These are phyloP conservation scores for Fusarium secorum DNA, from an alignment of 2,329 filamentous ascomycete genomes.

Conservation along the genomic window DNA sequence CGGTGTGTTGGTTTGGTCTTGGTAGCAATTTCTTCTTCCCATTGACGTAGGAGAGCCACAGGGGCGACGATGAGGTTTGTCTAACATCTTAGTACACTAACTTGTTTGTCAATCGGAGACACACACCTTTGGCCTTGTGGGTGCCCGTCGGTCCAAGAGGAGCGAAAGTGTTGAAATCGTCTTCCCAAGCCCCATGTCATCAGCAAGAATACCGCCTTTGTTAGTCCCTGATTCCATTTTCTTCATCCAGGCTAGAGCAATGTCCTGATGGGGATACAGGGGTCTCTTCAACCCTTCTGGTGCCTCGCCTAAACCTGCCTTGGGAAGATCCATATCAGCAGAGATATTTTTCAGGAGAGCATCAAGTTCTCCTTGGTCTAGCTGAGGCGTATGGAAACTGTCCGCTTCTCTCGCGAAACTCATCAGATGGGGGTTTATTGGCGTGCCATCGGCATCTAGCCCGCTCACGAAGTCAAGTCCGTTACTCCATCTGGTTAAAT, in stretches of 20 bases:
- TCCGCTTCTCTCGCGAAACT: constrained; percentile 45
- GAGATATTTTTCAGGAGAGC: constrained; percentile 75
- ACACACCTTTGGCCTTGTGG: constrained; percentile 49
- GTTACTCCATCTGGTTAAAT: constrained; percentile 51
- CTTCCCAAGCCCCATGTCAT: constrained; percentile 94
- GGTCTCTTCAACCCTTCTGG: constrained; percentile 72
- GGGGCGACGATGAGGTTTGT: constrained; percentile 87
- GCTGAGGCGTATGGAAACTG: constrained; percentile 48
- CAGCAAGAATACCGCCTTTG: constrained; percentile 88
- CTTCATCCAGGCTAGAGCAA: constrained; percentile 85
- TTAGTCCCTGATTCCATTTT: constrained; percentile 79
- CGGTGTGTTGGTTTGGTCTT: constrained; percentile 69
- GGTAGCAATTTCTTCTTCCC: constrained; percentile 79
- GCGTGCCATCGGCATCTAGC: constrained; percentile 48
- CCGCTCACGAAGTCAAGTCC: constrained; percentile 49
- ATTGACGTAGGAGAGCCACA: constrained; percentile 81
- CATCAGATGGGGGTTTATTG: constrained; percentile 46
- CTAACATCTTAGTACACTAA: constrained; percentile 51
- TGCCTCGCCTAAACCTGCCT: constrained; percentile 70
- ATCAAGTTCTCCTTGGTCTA: constrained; percentile 70
- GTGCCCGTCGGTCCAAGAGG: constrained; percentile 72
- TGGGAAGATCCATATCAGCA: constrained; percentile 71
- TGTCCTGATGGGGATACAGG: constrained; percentile 83
- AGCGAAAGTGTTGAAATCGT: constrained; percentile 85
- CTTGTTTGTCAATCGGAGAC: neutral